A percentile compares a stretch with the other conserved stretches of the same genome.
These are phyloP conservation scores for Phytomonas sp. DNA, from an alignment of 208 protist species.

Conservation along the genomic window DNA sequence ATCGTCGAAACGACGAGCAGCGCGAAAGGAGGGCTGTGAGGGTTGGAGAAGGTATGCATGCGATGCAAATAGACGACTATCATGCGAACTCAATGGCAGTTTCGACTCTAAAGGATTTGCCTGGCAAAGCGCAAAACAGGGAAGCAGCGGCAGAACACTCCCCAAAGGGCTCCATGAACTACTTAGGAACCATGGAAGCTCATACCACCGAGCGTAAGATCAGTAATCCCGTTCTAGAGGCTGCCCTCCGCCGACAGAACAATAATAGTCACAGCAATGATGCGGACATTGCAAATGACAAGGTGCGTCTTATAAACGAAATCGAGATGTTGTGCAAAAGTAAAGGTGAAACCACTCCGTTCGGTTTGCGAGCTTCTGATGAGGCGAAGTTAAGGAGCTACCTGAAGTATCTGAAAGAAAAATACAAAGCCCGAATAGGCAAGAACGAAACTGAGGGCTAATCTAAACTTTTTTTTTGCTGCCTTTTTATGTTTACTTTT, in stretches of 20 bases:
- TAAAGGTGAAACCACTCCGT: constrained; percentile 43
- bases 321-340: constrained; percentile 42
- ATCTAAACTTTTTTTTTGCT: background rate
- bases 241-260: constrained; percentile 64
- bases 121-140: no score
- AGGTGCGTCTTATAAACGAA: constrained; percentile 40
- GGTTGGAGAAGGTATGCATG: background rate
- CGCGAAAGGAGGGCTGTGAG: background rate
- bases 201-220: background rate
- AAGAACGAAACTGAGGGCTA: background rate
- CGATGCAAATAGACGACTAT: background rate
- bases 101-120: no score
- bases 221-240: constrained; percentile 58
- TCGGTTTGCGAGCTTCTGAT: constrained; percentile 62
- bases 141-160: background rate
- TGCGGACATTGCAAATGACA: constrained; percentile 30
- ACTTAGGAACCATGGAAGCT: background rate
- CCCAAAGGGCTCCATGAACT: background rate
- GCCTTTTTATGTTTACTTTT: constrained; percentile 12
- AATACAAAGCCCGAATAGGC: constrained; percentile 22
- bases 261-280: constrained; percentile 19
- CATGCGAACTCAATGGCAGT: background rate
- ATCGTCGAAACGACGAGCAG: background rate
- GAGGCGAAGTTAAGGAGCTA: constrained; percentile 55
- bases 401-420: constrained; percentile 52